These are phyloP conservation scores for Stemphylium lycopersici DNA, from an alignment of 2,329 filamentous ascomycete genomes.

Conservation along the genomic window DNA sequence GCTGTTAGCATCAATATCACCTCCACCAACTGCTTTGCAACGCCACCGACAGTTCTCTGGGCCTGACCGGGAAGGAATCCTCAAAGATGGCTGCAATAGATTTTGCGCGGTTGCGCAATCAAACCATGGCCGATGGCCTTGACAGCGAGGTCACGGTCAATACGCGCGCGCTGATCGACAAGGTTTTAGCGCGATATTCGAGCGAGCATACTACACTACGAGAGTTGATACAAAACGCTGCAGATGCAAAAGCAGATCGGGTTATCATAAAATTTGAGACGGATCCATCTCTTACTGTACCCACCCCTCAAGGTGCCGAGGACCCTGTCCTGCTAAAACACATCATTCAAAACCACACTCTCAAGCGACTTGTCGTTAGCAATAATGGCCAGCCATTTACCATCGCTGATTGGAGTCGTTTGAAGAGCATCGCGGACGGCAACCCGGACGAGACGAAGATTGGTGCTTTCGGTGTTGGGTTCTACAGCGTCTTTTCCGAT, in stretches of 20 bases:
- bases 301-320: slow-evolving; percentile 69
- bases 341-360: slow-evolving; percentile 80
- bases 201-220: slow-evolving; percentile 89
- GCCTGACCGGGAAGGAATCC: not conserved
- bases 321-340: slow-evolving; percentile 80
- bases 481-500: slow-evolving; percentile 98
- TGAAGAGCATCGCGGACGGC: slow-evolving; percentile 98
- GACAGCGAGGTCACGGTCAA: slow-evolving; percentile 99
- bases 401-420: slow-evolving; percentile 86
- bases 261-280: slow-evolving; percentile 95
- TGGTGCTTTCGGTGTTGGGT: slow-evolving; percentile 95
- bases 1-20: not conserved
- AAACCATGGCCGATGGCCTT: slow-evolving; percentile 86
- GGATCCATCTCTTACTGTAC: slow-evolving; percentile 77
- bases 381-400: slow-evolving; percentile 91
- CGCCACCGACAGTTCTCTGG: not conserved
- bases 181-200: slow-evolving; percentile 93
- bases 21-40: not conserved
- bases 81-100: slow-evolving; percentile 52
- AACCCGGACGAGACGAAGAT: slow-evolving; percentile 99
- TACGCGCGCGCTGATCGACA: slow-evolving; percentile 94
- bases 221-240: slow-evolving; percentile 98
- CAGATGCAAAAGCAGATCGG: slow-evolving; percentile 88
- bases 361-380: slow-evolving; percentile 85
- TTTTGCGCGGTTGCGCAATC: slow-evolving; percentile 75